These are phyloP conservation scores for Penicillium argentinense DNA, from an alignment of 495 filamentous ascomycete species.

Conservation along the genomic window DNA sequence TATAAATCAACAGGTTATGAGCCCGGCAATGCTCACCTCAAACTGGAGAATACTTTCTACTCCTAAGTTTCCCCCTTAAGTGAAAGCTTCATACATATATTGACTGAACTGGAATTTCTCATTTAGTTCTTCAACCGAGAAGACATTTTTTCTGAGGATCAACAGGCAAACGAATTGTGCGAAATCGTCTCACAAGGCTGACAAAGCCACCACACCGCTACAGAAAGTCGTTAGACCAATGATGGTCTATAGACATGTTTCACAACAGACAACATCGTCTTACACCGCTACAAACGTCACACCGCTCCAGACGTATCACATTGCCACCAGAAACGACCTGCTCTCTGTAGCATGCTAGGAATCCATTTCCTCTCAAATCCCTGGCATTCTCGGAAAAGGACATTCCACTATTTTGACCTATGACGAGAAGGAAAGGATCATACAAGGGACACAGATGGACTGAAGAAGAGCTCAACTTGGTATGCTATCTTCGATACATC, in stretches of 20 bases:
- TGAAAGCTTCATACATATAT: conserved; percentile 2
- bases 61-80: conserved; percentile 2
- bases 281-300: too few species aligned
- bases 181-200: not conserved
- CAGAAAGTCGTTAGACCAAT: too few species aligned
- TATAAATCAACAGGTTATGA: conserved; percentile 2
- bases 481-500: conserved; percentile 5
- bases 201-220: too few species aligned
- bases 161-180: too few species aligned
- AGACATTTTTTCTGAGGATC: too few species aligned
- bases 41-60: not conserved
- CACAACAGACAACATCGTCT: too few species aligned
- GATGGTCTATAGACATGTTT: too few species aligned
- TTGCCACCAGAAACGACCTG: too few species aligned
- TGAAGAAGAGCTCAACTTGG: conserved; percentile 8
- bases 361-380: not conserved
- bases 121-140: too few species aligned
- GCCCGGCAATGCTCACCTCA: conserved; percentile 2
- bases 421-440: not conserved
- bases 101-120: too few species aligned
- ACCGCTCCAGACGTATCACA: too few species aligned
- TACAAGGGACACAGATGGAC: not conserved
- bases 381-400: not conserved
- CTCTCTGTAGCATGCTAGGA: too few species aligned
- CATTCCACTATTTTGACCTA: not conserved